Evolutionary conservation across 2,329 filamentous ascomycete genomes (phyloP), one percentile per base, ranked within the genome.

Genomic region (Venturiaceae sp.): DNA sequence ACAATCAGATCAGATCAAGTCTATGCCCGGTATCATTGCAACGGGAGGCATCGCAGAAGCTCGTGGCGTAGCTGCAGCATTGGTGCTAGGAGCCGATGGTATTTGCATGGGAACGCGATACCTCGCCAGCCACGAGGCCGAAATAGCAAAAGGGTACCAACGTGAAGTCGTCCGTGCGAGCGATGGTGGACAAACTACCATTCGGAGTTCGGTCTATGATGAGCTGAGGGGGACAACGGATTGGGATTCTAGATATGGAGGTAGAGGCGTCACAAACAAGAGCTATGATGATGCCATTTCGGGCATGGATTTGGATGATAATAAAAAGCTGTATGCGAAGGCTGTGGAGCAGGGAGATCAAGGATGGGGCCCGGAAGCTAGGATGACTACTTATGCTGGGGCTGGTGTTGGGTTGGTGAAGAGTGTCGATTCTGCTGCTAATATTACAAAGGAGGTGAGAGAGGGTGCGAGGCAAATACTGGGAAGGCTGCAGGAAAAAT

Each of bases 61-160:
- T 1, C 73, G 80, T 37, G 80, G 80, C 0, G 79, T 79, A 1
- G 79, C 80, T 1, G 82, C 82, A 1, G 78, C 79, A 1, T 61
- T 85, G 60, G 72, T 76, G 1, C 69, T 86, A 9, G 83, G 82
- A 2, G 74, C 75, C 3, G 59, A 64, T 0, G 85, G 81, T 0
- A 75, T 78, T 0, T 81, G 76, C 0, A 76, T 88, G 74, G 86
- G 86, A 0, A 88, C 85, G 0, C 75, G 83, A 7, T 84, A 86
- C 59, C 75, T 88, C 0, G 83, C 82, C 1, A 64, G 70, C 1
- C 66, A 67, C 0, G 80, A 83, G 65, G 75, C 77, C 1, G 67
- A 69, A 32, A 73, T 80, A 7, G 66, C 72, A 3, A 65, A 71
- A 11, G 79, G 78, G 0, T 82, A 82, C 62, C 68, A 69, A 60